Conservation (phyloP, 306 rosid genomes). For the Cotoneaster glaucophyllus region DNA sequence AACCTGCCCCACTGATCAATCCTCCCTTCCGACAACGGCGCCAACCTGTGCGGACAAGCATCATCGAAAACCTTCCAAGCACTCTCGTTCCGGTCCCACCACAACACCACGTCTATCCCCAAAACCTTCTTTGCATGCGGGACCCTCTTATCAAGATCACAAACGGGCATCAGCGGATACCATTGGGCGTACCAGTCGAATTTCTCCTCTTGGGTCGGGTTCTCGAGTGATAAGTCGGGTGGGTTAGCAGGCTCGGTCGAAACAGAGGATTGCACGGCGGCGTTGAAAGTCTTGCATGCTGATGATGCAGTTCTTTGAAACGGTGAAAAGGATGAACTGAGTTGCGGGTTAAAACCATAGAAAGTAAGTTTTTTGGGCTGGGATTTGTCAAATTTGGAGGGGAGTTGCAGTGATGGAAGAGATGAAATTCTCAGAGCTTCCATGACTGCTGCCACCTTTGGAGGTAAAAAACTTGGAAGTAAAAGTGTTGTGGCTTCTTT, state of each 20-base stretch:
- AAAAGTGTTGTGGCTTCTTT: background rate
- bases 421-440: slow-evolving; percentile 39
- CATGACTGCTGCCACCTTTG: slow-evolving; percentile 29
- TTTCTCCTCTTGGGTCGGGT: slow-evolving; percentile 22
- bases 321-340: slow-evolving; percentile 18
- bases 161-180: slow-evolving; percentile 84
- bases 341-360: slow-evolving; percentile 6
- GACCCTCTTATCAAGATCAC: slow-evolving; percentile 72
- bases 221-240: slow-evolving; percentile 25
- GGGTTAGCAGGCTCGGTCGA: slow-evolving; percentile 37
- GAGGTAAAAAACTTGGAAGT: background rate
- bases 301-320: background rate
- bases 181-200: slow-evolving; percentile 86
- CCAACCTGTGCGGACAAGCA: slow-evolving; percentile 83
- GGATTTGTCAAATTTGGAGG: slow-evolving; percentile 16
- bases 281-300: slow-evolving; percentile 35
- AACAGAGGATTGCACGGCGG: slow-evolving; percentile 46
- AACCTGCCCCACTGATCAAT: slow-evolving; percentile 91
- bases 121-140: slow-evolving; percentile 76
- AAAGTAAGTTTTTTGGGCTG: slow-evolving; percentile 25
- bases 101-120: slow-evolving; percentile 85
- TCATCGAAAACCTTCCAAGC: slow-evolving; percentile 87
- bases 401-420: slow-evolving; percentile 32
- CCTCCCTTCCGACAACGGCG: slow-evolving; percentile 90
- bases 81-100: slow-evolving; percentile 90